A percentile compares a stretch with the other conserved stretches of the same genome.
Evolutionary conservation across 2,329 filamentous ascomycete genomes (phyloP).

Genomic region (Delphinella strobiligena): DNA sequence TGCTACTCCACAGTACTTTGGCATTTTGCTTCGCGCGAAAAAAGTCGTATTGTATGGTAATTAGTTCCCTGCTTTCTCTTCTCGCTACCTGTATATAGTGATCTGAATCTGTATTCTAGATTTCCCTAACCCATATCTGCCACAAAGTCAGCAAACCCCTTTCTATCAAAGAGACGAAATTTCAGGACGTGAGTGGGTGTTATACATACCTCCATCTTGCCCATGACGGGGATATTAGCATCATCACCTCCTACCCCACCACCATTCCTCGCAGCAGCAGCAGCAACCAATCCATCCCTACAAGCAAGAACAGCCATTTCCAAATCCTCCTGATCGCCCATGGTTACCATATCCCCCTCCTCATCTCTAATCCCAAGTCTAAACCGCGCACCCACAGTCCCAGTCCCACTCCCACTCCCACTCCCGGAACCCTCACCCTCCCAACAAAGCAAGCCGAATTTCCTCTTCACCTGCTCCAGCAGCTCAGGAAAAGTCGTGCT

Average conservation of each 20-base stretch:
- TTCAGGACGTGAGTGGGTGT: too few species aligned
- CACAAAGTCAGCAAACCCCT: too few species aligned
- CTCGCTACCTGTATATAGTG: too few species aligned
- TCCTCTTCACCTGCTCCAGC: conserved; percentile 67
- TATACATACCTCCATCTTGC: conserved; percentile 10
- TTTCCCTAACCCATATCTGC: too few species aligned
- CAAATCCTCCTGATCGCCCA: conserved; percentile 92
- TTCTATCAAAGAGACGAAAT: too few species aligned
- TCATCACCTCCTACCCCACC: not conserved
- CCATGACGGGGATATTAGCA: conserved; percentile 8
- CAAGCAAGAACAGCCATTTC: conserved; percentile 71
- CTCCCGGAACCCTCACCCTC: conserved; percentile 56
- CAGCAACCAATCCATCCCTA: conserved; percentile 25
- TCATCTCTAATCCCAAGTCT: conserved; percentile 86
- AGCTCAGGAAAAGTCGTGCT: conserved; percentile 66
- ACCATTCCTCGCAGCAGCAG: conserved; percentile 54
- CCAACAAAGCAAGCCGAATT: conserved; percentile 53
- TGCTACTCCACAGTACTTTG: too few species aligned
- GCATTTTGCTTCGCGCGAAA: too few species aligned
- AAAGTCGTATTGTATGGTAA: too few species aligned
- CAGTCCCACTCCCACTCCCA: too few species aligned
- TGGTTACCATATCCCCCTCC: conserved; percentile 88
- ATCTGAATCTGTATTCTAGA: too few species aligned
- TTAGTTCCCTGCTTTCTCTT: too few species aligned
- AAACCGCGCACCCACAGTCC: too few species aligned